Percentiles rank a stretch among this genome's conserved stretches.
phyloP scores from a whole-genome alignment of 2,329 filamentous ascomycete species.

The Anthostomella pinea region DNA sequence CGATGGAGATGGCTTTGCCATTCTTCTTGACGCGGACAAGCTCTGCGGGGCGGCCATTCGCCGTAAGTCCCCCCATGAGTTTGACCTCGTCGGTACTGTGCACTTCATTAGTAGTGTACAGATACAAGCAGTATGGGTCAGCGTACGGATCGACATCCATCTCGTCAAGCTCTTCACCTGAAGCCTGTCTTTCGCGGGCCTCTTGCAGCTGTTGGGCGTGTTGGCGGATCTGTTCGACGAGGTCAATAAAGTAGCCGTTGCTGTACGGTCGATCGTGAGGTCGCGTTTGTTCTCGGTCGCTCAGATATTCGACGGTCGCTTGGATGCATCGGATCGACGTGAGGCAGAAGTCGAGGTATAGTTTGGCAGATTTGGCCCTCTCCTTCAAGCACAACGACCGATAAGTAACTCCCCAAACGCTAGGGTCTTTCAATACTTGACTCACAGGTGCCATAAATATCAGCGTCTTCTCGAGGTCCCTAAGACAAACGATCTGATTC shows the following conservation, averaged over 20 bases:
- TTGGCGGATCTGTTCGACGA: conserved; percentile 87
- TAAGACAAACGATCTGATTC: conserved; percentile 84
- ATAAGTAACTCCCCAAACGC: conserved; percentile 64
- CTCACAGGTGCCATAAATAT: conserved; percentile 93
- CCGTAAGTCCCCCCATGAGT: conserved; percentile 75
- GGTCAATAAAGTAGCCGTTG: conserved; percentile 94
- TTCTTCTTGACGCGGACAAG: conserved; percentile 79
- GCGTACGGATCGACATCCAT: conserved; percentile 60
- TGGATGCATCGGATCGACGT: conserved; percentile 87
- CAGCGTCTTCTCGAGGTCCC: conserved; percentile 91
- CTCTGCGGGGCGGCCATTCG: conserved; percentile 80
- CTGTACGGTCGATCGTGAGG: conserved; percentile 87
- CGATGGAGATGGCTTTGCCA: conserved; percentile 75
- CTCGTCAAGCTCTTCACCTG: conserved; percentile 47
- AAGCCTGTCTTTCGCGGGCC: conserved; percentile 63
- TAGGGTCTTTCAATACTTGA: conserved; percentile 53
- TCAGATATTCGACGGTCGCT: conserved; percentile 80
- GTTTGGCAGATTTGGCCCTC: conserved; percentile 65
- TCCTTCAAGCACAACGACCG: conserved; percentile 72
- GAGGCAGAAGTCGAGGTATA: conserved; percentile 86
- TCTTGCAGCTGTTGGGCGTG: conserved; percentile 83
- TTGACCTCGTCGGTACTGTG: conserved; percentile 65
- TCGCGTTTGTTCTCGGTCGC: conserved; percentile 81
- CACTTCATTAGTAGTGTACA: conserved; percentile 23
- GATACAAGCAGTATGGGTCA: conserved; percentile 3